Percentiles rank a stretch among this genome's conserved stretches.
These are phyloP conservation scores for Ceriops tagal DNA, from an alignment of 345 rosid genomes.

Conservation along the genomic window DNA sequence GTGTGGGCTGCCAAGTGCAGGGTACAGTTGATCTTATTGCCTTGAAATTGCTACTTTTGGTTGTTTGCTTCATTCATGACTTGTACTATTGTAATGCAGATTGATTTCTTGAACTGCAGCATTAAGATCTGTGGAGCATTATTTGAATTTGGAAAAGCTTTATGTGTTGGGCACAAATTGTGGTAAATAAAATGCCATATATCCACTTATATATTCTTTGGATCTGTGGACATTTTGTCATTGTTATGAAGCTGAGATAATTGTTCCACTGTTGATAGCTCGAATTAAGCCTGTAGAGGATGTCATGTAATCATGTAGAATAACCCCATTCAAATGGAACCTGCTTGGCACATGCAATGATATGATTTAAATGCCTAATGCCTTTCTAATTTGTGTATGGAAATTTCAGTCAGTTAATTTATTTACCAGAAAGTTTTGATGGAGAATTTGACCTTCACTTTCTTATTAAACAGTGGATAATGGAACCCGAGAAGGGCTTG, in stretches of 20 bases:
- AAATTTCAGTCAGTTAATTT: neutral
- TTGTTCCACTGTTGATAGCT: slow-evolving; percentile 1
- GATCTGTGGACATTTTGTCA: neutral
- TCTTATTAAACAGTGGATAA: slow-evolving; percentile 69
- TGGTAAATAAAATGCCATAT: slow-evolving; percentile 42
- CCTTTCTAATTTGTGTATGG: neutral
- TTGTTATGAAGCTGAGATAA: neutral
- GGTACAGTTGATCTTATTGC: slow-evolving; percentile 39
- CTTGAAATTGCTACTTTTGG: slow-evolving; percentile 9
- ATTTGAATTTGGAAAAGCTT: slow-evolving; percentile 85
- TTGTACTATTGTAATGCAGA: slow-evolving; percentile 82
- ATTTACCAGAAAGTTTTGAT: neutral
- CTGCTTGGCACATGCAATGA: neutral
- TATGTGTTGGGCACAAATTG: slow-evolving; percentile 97
- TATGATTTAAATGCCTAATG: neutral
- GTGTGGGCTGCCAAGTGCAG: slow-evolving; percentile 98
- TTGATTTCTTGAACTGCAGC: slow-evolving; percentile 92
- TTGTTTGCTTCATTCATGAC: slow-evolving; percentile 42
- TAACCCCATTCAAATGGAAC: neutral
- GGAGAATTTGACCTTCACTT: slow-evolving; percentile 9
- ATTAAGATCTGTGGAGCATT: slow-evolving; percentile 80
- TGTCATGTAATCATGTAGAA: neutral
- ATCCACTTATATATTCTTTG: neutral
- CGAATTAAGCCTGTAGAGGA: neutral
- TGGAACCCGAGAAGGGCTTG: slow-evolving; percentile 93